phyloP scores from a whole-genome alignment of 257 asterid genomes.

The Solanum commersonii region DNA sequence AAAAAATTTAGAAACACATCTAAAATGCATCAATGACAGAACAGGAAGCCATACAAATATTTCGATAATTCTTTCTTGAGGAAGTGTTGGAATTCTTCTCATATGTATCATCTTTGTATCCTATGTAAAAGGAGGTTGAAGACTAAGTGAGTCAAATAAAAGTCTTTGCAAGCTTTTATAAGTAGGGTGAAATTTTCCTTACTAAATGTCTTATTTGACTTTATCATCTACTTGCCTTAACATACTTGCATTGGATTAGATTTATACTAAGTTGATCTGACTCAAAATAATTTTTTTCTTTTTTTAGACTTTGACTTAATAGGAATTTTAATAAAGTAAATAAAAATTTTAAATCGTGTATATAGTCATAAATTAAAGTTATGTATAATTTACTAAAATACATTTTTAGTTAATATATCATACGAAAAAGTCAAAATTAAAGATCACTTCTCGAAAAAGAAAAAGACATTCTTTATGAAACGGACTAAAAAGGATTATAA shows the following conservation, averaged over 20 bases:
- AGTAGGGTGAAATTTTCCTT: not conserved
- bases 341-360: fast-evolving
- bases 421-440: too few species aligned
- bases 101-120: not conserved
- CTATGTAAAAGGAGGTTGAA: not conserved
- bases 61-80: not conserved
- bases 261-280: not conserved
- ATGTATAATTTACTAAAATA: too few species aligned
- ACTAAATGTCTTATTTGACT: not conserved
- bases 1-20: not conserved
- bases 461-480: too few species aligned
- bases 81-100: not conserved
- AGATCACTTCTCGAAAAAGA: too few species aligned
- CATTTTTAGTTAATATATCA: too few species aligned
- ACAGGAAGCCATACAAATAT: not conserved
- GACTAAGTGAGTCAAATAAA: not conserved
- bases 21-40: not conserved
- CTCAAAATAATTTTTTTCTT: too few species aligned
- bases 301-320: too few species aligned
- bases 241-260: not conserved
- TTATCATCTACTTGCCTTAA: not conserved
- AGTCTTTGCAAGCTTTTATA: not conserved
- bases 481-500: too few species aligned
- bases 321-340: too few species aligned
- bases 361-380: too few species aligned